These are phyloP conservation scores for Talaromyces adpressus DNA, from an alignment of 495 filamentous ascomycete genomes.

Conservation along the genomic window DNA sequence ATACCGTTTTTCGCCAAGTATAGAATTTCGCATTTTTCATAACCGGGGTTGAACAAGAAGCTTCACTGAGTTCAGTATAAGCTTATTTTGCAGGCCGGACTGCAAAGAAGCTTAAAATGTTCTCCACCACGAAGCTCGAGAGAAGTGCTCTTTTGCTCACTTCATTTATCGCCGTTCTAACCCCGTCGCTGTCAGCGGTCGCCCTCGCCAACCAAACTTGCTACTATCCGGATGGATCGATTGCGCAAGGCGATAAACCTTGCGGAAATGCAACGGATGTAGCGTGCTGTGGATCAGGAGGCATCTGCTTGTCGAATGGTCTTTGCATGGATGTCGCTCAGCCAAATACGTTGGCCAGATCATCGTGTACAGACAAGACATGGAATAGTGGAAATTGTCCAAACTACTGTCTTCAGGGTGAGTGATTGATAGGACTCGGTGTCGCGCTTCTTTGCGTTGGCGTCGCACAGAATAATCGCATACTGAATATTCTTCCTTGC, in stretches of 20 bases:
- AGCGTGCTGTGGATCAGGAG: constrained; percentile 64
- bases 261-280: constrained; percentile 47
- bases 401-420: constrained; percentile 10
- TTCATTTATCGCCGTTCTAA: background rate
- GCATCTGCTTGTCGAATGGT: constrained; percentile 54
- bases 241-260: constrained; percentile 15
- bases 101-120: background rate
- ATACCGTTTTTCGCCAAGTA: background rate
- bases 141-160: background rate
- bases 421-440: background rate
- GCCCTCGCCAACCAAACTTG: constrained; percentile 10
- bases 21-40: background rate
- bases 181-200: background rate
- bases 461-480: no score
- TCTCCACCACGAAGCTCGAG: background rate
- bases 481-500: no score
- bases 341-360: constrained; percentile 16
- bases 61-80: background rate
- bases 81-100: background rate
- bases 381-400: constrained; percentile 18
- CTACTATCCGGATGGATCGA: constrained; percentile 19
- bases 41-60: background rate
- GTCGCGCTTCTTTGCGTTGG: background rate
- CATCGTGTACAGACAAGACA: constrained; percentile 20
- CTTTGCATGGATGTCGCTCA: constrained; percentile 19